Evolutionary conservation across 257 asterid genomes (phyloP).

Genomic region (Mentha longifolia): DNA sequence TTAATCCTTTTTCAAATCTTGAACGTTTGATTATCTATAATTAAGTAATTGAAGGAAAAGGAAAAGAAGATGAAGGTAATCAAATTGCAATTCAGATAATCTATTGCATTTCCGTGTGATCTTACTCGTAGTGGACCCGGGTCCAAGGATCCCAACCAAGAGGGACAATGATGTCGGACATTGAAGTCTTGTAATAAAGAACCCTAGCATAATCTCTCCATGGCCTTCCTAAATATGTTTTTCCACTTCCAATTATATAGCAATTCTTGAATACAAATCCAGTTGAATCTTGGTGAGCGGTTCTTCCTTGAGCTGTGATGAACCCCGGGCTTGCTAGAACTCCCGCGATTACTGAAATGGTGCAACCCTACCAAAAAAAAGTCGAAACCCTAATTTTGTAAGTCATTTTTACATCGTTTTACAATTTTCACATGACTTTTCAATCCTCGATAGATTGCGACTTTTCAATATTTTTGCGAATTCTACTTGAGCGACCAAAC

Average conservation of each 20-base stretch:
- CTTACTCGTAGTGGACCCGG: slow-evolving; percentile 44
- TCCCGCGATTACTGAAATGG: slow-evolving; percentile 32
- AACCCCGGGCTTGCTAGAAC: slow-evolving; percentile 24
- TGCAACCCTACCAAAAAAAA: slow-evolving; percentile 38
- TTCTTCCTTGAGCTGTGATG: slow-evolving; percentile 59
- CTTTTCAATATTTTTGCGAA: too few relatives aligned
- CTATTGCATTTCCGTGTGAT: too few relatives aligned
- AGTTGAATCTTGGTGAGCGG: not conserved
- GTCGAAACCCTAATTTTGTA: not conserved
- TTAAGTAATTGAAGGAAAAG: too few relatives aligned
- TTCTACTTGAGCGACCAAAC: too few relatives aligned
- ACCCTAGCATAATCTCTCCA: slow-evolving; percentile 37
- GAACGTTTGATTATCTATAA: too few relatives aligned
- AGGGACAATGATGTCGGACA: slow-evolving; percentile 33
- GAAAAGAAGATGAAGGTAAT: too few relatives aligned
- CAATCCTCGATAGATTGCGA: too few relatives aligned
- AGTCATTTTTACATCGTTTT: too few relatives aligned
- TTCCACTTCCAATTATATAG: slow-evolving; percentile 52
- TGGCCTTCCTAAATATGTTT: slow-evolving; percentile 52
- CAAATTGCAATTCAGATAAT: too few relatives aligned
- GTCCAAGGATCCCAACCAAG: slow-evolving; percentile 53
- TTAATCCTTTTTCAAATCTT: too few relatives aligned
- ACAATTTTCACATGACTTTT: too few relatives aligned
- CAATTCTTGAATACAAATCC: slow-evolving; percentile 69
- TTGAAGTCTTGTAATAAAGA: slow-evolving; percentile 23